Evolutionary conservation across 352 stramenopile genomes (phyloP), one percentile per base, ranked within the genome.

Genomic region (Phytophthora pseudosyringae): DNA sequence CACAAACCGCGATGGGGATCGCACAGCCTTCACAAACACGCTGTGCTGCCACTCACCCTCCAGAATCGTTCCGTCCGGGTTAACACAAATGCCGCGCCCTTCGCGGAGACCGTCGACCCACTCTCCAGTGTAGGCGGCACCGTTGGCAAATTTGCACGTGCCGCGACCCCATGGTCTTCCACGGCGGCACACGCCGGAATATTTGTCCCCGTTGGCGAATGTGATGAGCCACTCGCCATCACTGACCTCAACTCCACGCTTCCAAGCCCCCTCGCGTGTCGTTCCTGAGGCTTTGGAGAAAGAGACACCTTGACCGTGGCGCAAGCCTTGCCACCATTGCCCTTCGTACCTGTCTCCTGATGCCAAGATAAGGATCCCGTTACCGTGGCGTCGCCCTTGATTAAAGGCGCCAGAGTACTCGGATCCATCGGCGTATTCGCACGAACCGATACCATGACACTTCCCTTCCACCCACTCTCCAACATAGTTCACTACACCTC

Each of bases 131-230:
- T 98, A 98, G 11, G 96, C 83, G 52, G 93, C 86, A 9, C 94
- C 93, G 49, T 97, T 97, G 21, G 84, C 71, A 29, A 97, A 97
- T 52, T 97, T 94, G 51, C 93, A 96, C 1, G 90, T 91, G 1
- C 96, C 96, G 55, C 88, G 71, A 9, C 85, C 85, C 81, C 81
- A 90, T 25, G 85, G 80, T 8, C 77, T 71, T 0, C 83, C 81
- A n/a, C 78, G 78, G 13, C 74, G 77, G 29, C 81, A 89, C 12
- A 75, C 60, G 15, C 85, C 85, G 15, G 77, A 85, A 70, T 86
- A 92, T 56, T 94, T 94, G 65, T 94, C 85, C n/a, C 78, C 78
- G 38, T 90, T 94, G 12, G 70, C 59, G 31, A 89, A 94, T 15
- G 73, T 59, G 7, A 94, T 74, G 31, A 92, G 81, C 85, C 85